These are phyloP conservation scores for Asparagopsis taxiformis DNA, from an alignment of 31 red algal species.

Conservation along the genomic window DNA sequence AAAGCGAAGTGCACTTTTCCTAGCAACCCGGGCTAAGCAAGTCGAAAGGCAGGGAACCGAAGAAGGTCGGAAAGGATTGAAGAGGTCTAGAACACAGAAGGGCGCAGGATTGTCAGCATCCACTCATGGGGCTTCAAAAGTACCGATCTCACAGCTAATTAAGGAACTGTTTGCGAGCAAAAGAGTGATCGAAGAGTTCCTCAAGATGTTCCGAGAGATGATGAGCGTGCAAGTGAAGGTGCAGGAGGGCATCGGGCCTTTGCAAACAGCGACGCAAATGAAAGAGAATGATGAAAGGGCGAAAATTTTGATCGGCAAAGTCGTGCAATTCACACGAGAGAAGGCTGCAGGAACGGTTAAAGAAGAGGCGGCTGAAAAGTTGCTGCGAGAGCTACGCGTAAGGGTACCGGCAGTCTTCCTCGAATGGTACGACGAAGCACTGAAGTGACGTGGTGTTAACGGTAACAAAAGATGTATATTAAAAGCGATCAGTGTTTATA, in stretches of 20 bases:
- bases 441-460: background rate
- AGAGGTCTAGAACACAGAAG: background rate
- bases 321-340: conserved; percentile 19
- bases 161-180: conserved; percentile 28
- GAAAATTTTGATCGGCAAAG: conserved; percentile 12
- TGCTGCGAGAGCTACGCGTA: conserved; percentile 41
- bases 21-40: conserved; percentile 22
- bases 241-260: conserved; percentile 38
- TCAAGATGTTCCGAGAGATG: conserved; percentile 47
- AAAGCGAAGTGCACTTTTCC: conserved; percentile 34
- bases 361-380: background rate
- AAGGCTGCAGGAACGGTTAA: background rate
- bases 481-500: too few relatives aligned
- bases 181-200: conserved; percentile 27
- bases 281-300: too few relatives aligned
- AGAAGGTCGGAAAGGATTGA: background rate
- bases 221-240: too few relatives aligned
- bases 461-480: too few relatives aligned
- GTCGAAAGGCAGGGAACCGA: conserved; percentile 16
- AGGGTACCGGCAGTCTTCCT: conserved; percentile 50
- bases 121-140: too few relatives aligned
- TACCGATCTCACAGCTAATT: conserved; percentile 38
- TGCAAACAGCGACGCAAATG: conserved; percentile 14
- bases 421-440: conserved; percentile 21
- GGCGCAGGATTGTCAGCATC: too few relatives aligned